phyloP scores from a whole-genome alignment of 2,329 filamentous ascomycete species.

The Thielaviopsis musarum region DNA sequence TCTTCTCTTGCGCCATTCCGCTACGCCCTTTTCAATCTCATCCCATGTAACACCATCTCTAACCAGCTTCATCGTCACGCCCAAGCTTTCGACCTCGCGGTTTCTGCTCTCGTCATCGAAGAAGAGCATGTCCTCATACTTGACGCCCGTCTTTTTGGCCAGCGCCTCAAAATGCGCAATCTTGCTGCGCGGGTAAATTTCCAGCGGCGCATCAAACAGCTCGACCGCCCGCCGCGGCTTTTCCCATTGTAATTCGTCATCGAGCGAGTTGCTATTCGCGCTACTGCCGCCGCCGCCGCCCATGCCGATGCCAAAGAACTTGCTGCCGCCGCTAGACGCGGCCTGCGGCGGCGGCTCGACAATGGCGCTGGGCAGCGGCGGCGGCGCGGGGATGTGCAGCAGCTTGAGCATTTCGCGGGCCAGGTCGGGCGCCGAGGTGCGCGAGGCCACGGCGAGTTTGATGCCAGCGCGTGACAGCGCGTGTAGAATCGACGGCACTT shows the following conservation, averaged over 20 bases:
- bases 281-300: conserved; percentile 15
- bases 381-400: conserved; percentile 38
- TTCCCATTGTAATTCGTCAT: conserved; percentile 11
- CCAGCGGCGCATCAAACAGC: conserved; percentile 39
- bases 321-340: background rate
- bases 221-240: conserved; percentile 34
- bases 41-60: conserved; percentile 58
- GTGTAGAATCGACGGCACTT: conserved; percentile 50
- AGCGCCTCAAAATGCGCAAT: conserved; percentile 68
- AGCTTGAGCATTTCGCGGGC: conserved; percentile 66
- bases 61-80: conserved; percentile 73
- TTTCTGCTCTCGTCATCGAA: conserved; percentile 90
- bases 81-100: conserved; percentile 59
- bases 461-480: conserved; percentile 33
- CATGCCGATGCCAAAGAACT: conserved; percentile 4
- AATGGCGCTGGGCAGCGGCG: conserved; percentile 13
- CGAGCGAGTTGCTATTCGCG: background rate
- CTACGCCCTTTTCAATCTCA: conserved; percentile 66
- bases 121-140: conserved; percentile 77
- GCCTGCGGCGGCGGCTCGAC: conserved; percentile 1
- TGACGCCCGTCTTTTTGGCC: conserved; percentile 50
- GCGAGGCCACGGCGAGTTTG: conserved; percentile 56
- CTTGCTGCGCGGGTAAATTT: conserved; percentile 66
- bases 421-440: conserved; percentile 64
- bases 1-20: conserved; percentile 62